Base-by-base conservation (phyloP, 2,329 filamentous ascomycete genomes). In the Amauroascus niger region DNA sequence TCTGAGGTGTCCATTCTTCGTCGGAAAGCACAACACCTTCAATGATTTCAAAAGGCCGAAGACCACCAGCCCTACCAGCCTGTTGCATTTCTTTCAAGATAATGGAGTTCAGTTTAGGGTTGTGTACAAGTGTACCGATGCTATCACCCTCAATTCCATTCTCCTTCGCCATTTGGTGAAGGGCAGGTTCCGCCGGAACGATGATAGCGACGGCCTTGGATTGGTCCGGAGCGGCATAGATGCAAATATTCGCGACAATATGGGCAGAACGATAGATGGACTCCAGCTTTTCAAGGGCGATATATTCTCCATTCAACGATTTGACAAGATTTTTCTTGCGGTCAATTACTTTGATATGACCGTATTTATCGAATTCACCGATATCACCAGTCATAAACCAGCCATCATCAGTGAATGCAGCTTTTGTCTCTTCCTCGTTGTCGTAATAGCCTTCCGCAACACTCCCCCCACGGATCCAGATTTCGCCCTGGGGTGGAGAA, bases 311-410 rank as follows among this genome's bases (percentile, higher is more conserved):
- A 71, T 98, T 93, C 0, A 91, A 84, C 53, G 97, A 81, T 79
- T 98, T 98, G 67, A 98, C 82, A n/a, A 98, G 88, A 71, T 97
- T 97, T 84, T 98, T 98, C 74, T 89, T 85, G 64, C 93, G 89
- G 71, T 98, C 93, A 63, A 98, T 85, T 69, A 98, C 94, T 71
- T 81, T 83, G 76, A 97, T 85, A 57, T 90, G 88, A 58, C 93
- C 93, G 66, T 88, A 71, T 60, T 82, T 82, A 70, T 98, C 93
- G 26, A 98, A 78, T 59, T 84, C 81, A 64, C 83, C 88, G 60
- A 98, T 93, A 64, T 98, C 93, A 52, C 93, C 93, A 0, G 89
- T 96, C 69, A 87, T 86, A 80, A 98, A 97, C 93, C 93, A 98
- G 57, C 93, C 93, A 60, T 96, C 89, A 22, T 83, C 91, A 7